These are phyloP conservation scores for Didymella segeticola DNA, from an alignment of 2,329 filamentous ascomycete genomes.

Conservation along the genomic window DNA sequence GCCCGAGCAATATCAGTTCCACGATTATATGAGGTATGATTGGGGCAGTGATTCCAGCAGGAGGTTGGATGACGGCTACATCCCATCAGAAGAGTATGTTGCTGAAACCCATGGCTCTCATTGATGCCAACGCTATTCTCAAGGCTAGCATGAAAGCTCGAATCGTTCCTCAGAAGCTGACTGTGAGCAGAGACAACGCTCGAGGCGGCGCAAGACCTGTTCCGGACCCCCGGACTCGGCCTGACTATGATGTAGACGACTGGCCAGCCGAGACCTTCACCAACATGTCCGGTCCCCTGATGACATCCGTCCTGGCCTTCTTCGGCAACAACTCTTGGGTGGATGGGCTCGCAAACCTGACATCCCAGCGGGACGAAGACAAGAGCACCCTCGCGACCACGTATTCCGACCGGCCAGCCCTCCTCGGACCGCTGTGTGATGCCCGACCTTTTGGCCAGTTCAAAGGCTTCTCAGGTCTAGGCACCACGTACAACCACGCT, in stretches of 20 bases:
- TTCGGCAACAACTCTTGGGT: conserved; percentile 5
- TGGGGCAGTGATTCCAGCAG: neutral
- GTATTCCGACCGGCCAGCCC: neutral
- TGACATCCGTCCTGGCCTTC: conserved; percentile 1
- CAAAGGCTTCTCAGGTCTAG: no score
- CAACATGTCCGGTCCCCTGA: conserved; percentile 1
- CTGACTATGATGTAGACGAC: neutral
- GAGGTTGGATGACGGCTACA: neutral
- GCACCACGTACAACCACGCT: neutral
- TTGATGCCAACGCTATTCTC: no score
- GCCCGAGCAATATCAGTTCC: neutral
- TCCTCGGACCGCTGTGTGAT: neutral
- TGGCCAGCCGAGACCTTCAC: neutral
- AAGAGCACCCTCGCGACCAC: neutral
- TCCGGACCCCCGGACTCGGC: neutral
- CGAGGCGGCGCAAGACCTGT: neutral
- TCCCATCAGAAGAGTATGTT: conserved; percentile 2
- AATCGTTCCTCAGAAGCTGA: neutral
- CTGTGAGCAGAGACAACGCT: neutral
- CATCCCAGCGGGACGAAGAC: neutral
- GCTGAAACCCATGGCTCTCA: no score
- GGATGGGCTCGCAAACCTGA: neutral
- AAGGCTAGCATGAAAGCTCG: no score
- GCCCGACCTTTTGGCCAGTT: neutral
- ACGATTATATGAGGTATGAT: neutral